A percentile compares a stretch with the other conserved stretches of the same genome.
Evolutionary conservation across 202 grass and related monocot genomes (phyloP).

Genomic region (Miscanthus sacchariflorus): DNA sequence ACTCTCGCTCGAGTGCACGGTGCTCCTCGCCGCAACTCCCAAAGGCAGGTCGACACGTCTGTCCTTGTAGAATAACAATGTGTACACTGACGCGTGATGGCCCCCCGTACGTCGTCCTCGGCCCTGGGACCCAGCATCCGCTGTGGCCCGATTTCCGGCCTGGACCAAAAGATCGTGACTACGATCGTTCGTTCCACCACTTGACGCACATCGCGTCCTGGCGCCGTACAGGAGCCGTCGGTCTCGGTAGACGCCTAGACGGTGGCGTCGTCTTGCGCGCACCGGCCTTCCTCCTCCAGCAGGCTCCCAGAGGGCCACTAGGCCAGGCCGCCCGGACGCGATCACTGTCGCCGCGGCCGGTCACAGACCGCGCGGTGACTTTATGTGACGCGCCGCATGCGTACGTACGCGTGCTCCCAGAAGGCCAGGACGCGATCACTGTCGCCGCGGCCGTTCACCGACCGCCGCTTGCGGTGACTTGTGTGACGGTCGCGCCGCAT

Average conservation of each 20-base stretch:
- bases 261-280: neutral
- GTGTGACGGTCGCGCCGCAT: neutral
- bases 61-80: neutral
- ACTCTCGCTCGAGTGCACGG: neutral
- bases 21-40: neutral
- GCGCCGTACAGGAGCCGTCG: slow-evolving; percentile 17
- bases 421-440: neutral
- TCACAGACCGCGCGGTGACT: neutral
- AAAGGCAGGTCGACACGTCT: slow-evolving; percentile 28
- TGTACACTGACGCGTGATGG: neutral
- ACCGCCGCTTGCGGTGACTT: neutral
- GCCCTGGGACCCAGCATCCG: neutral
- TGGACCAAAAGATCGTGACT: neutral
- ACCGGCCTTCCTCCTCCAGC: too few species aligned
- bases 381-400: neutral
- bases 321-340: neutral
- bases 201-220: neutral
- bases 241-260: too few species aligned
- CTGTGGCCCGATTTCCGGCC: neutral
- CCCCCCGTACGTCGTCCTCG: neutral
- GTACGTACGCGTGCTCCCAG: neutral
- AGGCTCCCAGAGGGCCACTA: neutral
- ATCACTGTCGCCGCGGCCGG: slow-evolving; percentile 1
- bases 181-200: neutral
- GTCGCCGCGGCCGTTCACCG: slow-evolving; percentile 15